Conservation (phyloP, 257 asterid genomes). For the Fraxinus americana region DNA sequence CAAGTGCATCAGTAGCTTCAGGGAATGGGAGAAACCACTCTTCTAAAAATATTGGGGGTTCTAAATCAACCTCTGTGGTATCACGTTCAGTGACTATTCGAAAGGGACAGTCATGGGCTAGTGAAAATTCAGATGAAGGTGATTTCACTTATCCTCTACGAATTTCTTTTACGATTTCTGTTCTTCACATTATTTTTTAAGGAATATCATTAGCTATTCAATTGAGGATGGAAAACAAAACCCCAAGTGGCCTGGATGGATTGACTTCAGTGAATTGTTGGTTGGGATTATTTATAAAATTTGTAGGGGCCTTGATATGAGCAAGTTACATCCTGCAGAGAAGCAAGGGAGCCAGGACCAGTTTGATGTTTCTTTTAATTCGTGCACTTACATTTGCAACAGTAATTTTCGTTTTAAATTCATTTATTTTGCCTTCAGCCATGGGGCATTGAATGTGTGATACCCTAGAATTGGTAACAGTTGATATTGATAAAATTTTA, state of each 20-base stretch:
- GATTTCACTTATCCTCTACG: constrained; percentile 29
- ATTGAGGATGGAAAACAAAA: neutral
- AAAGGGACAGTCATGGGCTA: constrained; percentile 69
- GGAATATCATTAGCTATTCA: constrained; percentile 2
- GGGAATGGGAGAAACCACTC: constrained; percentile 73
- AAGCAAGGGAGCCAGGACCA: neutral
- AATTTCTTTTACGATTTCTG: neutral
- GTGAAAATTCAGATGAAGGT: constrained; percentile 82
- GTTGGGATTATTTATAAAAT: neutral
- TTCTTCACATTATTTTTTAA: neutral
- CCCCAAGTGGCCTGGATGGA: constrained; percentile 1
- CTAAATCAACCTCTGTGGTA: constrained; percentile 59
- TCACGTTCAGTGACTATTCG: constrained; percentile 69
- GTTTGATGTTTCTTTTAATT: constrained; percentile 11
- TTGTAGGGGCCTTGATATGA: neutral
- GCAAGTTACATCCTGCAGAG: neutral
- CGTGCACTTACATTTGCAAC: constrained; percentile 2
- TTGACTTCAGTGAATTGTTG: constrained; percentile 15
- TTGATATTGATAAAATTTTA: constrained; percentile 18
- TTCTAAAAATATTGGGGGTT: constrained; percentile 64
- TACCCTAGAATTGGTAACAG: neutral
- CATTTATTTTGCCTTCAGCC: neutral
- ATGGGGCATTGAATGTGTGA: neutral
- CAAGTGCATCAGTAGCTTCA: constrained; percentile 49
- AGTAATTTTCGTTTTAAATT: neutral